A percentile compares a stretch with the other conserved stretches of the same genome.
These are phyloP conservation scores for Vitis hybrid DNA, from an alignment of 177 flowering plant genomes.

Conservation along the genomic window DNA sequence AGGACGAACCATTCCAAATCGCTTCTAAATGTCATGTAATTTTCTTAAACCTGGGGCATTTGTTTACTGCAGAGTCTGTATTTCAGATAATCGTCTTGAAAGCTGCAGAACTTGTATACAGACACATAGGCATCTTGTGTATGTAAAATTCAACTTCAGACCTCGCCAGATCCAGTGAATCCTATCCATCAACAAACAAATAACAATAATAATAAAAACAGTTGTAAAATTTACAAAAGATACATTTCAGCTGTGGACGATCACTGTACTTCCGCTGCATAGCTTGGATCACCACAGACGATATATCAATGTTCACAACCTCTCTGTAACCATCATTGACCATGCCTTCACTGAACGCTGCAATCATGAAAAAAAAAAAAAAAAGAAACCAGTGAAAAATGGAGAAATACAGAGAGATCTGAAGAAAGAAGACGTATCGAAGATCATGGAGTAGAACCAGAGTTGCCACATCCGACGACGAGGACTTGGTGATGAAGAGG, in stretches of 20 bases:
- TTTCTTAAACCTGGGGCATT: no score
- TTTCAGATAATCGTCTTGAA: no score
- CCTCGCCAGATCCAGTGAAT: neutral
- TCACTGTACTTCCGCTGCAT: constrained; percentile 59
- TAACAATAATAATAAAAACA: neutral
- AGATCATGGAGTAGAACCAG: constrained; percentile 34
- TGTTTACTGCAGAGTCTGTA: no score
- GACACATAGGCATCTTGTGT: no score
- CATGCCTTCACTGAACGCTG: constrained; percentile 82
- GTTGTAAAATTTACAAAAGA: constrained; percentile 16
- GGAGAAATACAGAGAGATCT: neutral
- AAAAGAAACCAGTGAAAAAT: neutral
- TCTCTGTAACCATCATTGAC: constrained; percentile 73
- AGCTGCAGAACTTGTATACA: no score
- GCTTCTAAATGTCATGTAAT: no score
- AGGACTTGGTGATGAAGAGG: constrained; percentile 49
- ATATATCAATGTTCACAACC: constrained; percentile 74
- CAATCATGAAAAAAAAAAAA: neutral
- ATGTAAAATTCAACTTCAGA: no score
- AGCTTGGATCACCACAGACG: constrained; percentile 76
- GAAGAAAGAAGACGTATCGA: neutral
- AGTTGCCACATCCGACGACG: constrained; percentile 84
- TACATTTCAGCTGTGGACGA: constrained; percentile 69
- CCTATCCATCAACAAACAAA: neutral
- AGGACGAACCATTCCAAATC: no score